These are phyloP conservation scores for Cladophialophora bantiana DNA, from an alignment of 2,329 filamentous ascomycete species.

Conservation along the genomic window DNA sequence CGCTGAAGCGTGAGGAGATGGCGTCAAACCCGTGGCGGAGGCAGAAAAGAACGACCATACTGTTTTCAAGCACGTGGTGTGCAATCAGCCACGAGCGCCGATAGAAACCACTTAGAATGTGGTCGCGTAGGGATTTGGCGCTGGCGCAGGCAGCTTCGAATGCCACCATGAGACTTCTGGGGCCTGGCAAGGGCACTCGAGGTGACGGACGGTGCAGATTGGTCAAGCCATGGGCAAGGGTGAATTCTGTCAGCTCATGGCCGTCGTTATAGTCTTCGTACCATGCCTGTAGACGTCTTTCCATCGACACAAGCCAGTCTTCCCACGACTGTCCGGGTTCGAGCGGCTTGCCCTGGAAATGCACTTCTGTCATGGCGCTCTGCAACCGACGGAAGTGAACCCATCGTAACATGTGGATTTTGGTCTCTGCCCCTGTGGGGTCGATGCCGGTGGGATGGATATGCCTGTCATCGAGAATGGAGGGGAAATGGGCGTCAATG, in stretches of 20 bases:
- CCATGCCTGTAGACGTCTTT: slow-evolving; percentile 40
- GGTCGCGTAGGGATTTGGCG: slow-evolving; percentile 40
- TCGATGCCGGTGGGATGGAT: slow-evolving; percentile 41
- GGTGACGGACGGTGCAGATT: slow-evolving; percentile 42
- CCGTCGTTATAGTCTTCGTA: slow-evolving; percentile 42
- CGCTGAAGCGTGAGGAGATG: slow-evolving; percentile 41
- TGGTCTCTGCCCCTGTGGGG: slow-evolving; percentile 39
- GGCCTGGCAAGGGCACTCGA: slow-evolving; percentile 38
- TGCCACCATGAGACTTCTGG: slow-evolving; percentile 40
- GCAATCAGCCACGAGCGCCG: slow-evolving; percentile 42
- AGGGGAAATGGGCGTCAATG: slow-evolving; percentile 41
- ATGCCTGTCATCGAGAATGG: slow-evolving; percentile 39
- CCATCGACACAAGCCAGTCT: slow-evolving; percentile 42
- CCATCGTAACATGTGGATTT: slow-evolving; percentile 40
- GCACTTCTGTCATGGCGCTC: slow-evolving; percentile 43
- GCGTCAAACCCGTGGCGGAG: slow-evolving; percentile 44
- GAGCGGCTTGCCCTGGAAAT: slow-evolving; percentile 42
- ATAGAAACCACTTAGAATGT: slow-evolving; percentile 42
- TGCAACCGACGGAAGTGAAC: slow-evolving; percentile 40
- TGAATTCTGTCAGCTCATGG: slow-evolving; percentile 41
- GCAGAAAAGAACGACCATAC: slow-evolving; percentile 45
- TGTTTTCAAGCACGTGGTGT: slow-evolving; percentile 41
- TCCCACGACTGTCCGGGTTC: slow-evolving; percentile 41
- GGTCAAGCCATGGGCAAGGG: slow-evolving; percentile 39
- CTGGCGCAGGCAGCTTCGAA: slow-evolving; percentile 41